phyloP scores from a whole-genome alignment of 441 rosid genomes.

The Croton setiger region DNA sequence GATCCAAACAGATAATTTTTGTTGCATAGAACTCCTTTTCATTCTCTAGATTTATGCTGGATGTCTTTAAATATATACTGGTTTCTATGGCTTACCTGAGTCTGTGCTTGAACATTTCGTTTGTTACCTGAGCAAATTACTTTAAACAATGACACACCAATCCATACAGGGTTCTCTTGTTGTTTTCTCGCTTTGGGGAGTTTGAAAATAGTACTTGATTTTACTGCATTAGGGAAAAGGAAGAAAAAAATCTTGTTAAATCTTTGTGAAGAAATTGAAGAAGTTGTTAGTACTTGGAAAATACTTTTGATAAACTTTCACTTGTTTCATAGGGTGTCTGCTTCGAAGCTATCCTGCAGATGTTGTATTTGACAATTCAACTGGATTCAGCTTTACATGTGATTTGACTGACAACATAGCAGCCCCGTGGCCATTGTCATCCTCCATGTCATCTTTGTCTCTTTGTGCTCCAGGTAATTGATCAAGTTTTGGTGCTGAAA shows the following conservation, averaged over 20 bases:
- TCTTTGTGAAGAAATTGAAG: not conserved
- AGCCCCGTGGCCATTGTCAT: constrained; percentile 98
- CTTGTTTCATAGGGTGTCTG: constrained; percentile 61
- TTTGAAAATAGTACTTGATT: constrained; percentile 4
- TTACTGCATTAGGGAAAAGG: not conserved
- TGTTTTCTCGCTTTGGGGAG: not conserved
- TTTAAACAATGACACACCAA: not conserved
- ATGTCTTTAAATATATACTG: not conserved
- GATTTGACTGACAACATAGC: constrained; percentile 91
- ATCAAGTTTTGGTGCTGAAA: not conserved
- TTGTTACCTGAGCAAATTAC: not conserved
- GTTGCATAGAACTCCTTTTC: not conserved
- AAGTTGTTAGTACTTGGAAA: not conserved
- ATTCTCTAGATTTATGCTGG: not conserved
- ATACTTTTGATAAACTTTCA: not conserved
- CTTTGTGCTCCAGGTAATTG: constrained; percentile 89
- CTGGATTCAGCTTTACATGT: constrained; percentile 91
- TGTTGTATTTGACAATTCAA: constrained; percentile 72
- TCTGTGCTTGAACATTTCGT: not conserved
- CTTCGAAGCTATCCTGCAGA: constrained; percentile 84
- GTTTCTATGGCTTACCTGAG: not conserved
- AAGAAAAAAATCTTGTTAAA: not conserved
- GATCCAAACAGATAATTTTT: not conserved
- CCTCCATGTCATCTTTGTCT: constrained; percentile 77
- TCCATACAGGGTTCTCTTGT: too few species aligned